Base-by-base conservation (phyloP, 1,139 yeast genomes). In the Scheffersomyces cryptocercus region DNA sequence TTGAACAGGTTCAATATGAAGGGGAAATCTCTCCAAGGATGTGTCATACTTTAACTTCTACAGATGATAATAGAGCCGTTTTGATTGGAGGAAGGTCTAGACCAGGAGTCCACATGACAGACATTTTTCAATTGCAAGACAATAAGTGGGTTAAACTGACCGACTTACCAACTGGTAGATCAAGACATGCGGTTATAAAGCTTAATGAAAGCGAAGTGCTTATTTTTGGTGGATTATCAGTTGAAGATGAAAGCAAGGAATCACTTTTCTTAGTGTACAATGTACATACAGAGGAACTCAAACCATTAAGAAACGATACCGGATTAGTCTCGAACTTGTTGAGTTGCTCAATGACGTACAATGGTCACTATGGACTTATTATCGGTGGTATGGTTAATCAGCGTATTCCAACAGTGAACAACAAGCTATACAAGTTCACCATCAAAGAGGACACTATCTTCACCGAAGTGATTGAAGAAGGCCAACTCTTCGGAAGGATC, bases 71-170 rank as follows among this genome's bases (percentile, higher is more conserved):
- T 0, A 50, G 47, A 2, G 49, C 67, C 0, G 46, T 84, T 3
- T 50, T 85, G n/a, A 65, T 80, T 28, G 95, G 95, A 3, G 96
- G 96, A 3, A 72, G 95, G 48, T 67, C 77, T 3, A 73, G 82
- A 6, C 95, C 96, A 1, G 75, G 77, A 1, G 59, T 62, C 8
- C 64, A 69, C 0, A 60, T 79, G 33, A 45, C 45, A 5, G 76
- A 71, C 44, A 64, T 67, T 0, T 66, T 67, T 55, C 48, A 41
- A 38, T 53, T 58, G 30, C 36, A 31, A 35, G 86, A 85, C 37
- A 39, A 2, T 42, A 52, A 40, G 37, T 70, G 38, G 68, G 55
- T 4, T 45, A 3, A 61, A 66, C 15, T 48, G 81, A 33, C 77
- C 77, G 61, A 68, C 16, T 49, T 85, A 31, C 78, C 80, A 0